Conservation (phyloP, 2,329 filamentous ascomycete species). For the Arthrinium phaeospermum region DNA sequence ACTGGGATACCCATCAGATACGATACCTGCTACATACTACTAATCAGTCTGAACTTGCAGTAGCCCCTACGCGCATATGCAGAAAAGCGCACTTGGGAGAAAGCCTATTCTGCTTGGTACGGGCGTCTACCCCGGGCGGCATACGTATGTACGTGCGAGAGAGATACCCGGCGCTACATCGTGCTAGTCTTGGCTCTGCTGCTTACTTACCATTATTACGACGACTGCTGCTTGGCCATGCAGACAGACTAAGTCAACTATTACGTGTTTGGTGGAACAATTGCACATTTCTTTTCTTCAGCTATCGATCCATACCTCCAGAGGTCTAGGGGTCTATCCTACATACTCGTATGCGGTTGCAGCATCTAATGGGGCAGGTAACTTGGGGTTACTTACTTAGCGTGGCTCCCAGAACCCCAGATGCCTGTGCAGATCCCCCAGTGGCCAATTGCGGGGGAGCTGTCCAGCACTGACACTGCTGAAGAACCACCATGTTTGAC, state of each 20-base stretch:
- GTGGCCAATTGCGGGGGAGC: not conserved
- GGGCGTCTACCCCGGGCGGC: not conserved
- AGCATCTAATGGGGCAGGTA: not conserved
- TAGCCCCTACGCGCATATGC: conserved; percentile 1
- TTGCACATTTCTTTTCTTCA: too few species aligned
- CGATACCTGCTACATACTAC: too few species aligned
- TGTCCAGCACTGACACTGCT: not conserved
- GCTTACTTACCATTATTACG: not conserved
- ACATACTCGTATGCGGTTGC: too few species aligned
- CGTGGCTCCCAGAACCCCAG: not conserved
- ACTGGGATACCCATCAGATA: not conserved
- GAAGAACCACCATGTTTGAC: not conserved
- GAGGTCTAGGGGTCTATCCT: too few species aligned
- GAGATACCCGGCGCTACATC: not conserved
- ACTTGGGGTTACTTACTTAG: not conserved
- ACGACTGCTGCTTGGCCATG: not conserved
- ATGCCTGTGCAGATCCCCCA: conserved; percentile 3
- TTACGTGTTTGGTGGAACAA: not conserved
- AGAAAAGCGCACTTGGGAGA: not conserved
- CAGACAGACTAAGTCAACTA: not conserved
- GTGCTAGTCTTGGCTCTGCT: not conserved
- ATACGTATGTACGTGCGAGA: not conserved
- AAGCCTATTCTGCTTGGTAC: not conserved
- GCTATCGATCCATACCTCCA: too few species aligned
- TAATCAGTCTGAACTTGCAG: not conserved